A percentile compares a stretch with the other conserved stretches of the same genome.
phyloP scores from a whole-genome alignment of 2,329 filamentous ascomycete genomes.

The Diaporthe nobilis region DNA sequence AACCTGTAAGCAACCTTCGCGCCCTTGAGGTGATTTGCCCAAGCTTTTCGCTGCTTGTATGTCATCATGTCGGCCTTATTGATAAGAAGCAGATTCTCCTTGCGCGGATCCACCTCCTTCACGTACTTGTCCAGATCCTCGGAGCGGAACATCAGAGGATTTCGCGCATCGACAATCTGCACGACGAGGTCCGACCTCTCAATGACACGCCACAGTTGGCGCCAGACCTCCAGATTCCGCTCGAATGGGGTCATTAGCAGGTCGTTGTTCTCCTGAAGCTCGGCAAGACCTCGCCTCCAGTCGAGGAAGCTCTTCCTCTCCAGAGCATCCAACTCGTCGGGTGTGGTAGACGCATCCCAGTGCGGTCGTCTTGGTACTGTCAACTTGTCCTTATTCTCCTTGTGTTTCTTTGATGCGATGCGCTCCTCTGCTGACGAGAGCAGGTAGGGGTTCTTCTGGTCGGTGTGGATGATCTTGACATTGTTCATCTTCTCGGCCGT shows the following conservation, averaged over 20 bases:
- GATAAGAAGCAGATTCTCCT: slow-evolving; percentile 92
- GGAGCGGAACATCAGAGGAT: slow-evolving; percentile 92
- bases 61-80: slow-evolving; percentile 99
- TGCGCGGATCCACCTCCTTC: slow-evolving; percentile 88
- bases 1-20: slow-evolving; percentile 92
- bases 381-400: slow-evolving; percentile 81
- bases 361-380: slow-evolving; percentile 91
- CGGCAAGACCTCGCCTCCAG: slow-evolving; percentile 92
- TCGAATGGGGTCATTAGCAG: slow-evolving; percentile 98
- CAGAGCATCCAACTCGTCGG: slow-evolving; percentile 81
- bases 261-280: slow-evolving; percentile 94
- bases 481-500: slow-evolving; percentile 99
- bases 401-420: slow-evolving; percentile 83
- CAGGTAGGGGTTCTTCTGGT: slow-evolving; percentile 95
- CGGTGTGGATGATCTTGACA: slow-evolving; percentile 97
- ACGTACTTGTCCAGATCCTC: slow-evolving; percentile 96
- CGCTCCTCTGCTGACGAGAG: slow-evolving; percentile 88
- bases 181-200: slow-evolving; percentile 96
- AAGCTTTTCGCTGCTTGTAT: slow-evolving; percentile 81
- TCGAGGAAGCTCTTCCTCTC: slow-evolving; percentile 87
- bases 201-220: slow-evolving; percentile 97
- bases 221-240: slow-evolving; percentile 97
- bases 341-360: slow-evolving; percentile 90
- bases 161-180: slow-evolving; percentile 97
- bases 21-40: slow-evolving; percentile 88